Conservation (phyloP, 2,329 filamentous ascomycete species). For the Sclerotinia glacialis region DNA sequence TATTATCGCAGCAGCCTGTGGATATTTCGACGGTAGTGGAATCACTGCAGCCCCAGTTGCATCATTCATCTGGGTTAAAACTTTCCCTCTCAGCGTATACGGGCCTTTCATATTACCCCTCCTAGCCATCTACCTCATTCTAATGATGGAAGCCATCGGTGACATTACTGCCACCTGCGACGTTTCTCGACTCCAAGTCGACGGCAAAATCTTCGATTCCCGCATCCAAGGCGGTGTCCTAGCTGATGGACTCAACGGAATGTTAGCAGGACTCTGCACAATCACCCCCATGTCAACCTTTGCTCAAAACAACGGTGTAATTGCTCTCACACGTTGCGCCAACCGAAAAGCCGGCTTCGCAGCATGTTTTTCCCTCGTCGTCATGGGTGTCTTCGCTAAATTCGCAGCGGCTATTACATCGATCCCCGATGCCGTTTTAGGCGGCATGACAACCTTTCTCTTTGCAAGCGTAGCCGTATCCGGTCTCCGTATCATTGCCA, state of each 20-base stretch:
- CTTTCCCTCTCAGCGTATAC: conserved; percentile 70
- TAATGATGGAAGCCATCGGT: conserved; percentile 76
- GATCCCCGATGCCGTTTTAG: conserved; percentile 65
- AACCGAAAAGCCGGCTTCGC: conserved; percentile 79
- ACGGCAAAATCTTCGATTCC: conserved; percentile 68
- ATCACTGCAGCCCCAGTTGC: conserved; percentile 69
- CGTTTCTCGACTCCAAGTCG: conserved; percentile 71
- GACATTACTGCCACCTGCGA: conserved; percentile 81
- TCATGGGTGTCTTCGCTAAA: conserved; percentile 82
- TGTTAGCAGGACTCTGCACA: conserved; percentile 73
- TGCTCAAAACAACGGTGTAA: conserved; percentile 82
- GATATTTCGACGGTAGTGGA: conserved; percentile 72
- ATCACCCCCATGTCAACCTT: conserved; percentile 79
- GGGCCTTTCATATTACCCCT: conserved; percentile 71
- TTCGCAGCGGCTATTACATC: conserved; percentile 76
- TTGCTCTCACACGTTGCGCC: conserved; percentile 76
- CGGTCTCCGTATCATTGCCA: conserved; percentile 71
- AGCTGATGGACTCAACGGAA: conserved; percentile 72
- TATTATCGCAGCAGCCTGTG: conserved; percentile 72
- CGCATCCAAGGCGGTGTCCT: conserved; percentile 77
- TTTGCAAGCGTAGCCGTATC: conserved; percentile 75
- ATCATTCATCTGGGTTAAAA: conserved; percentile 77
- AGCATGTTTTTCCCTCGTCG: conserved; percentile 70
- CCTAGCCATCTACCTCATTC: conserved; percentile 67
- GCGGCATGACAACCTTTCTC: conserved; percentile 76